A percentile compares a stretch with the other conserved stretches of the same genome.
These are phyloP conservation scores for Ogataea paraovalis DNA, from an alignment of 805 yeast species.

Conservation along the genomic window DNA sequence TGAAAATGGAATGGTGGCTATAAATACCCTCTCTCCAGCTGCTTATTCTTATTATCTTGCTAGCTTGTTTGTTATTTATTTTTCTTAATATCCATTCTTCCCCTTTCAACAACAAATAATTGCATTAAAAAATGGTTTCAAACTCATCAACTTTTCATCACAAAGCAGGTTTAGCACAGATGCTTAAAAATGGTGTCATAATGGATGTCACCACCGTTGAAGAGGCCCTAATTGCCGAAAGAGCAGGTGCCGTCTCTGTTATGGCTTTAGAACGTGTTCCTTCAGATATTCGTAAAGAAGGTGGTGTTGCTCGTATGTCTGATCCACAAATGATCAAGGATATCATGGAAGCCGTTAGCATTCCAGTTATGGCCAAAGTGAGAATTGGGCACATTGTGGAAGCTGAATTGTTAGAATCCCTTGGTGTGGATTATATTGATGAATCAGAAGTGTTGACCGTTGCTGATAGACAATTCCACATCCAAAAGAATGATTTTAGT, in stretches of 20 bases:
- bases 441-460: slow-evolving; percentile 84
- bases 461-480: slow-evolving; percentile 68
- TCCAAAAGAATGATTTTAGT: slow-evolving; percentile 52
- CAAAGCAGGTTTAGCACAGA: slow-evolving; percentile 79
- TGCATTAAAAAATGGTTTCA: slow-evolving; percentile 1
- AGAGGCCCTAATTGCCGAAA: slow-evolving; percentile 76
- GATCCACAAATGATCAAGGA: slow-evolving; percentile 76
- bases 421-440: slow-evolving; percentile 76
- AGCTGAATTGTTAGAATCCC: slow-evolving; percentile 69
- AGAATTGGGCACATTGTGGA: slow-evolving; percentile 82
- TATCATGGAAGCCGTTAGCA: slow-evolving; percentile 66
- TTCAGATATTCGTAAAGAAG: slow-evolving; percentile 78
- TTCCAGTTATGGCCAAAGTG: slow-evolving; percentile 83
- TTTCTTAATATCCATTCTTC: too few species aligned
- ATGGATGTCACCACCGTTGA: slow-evolving; percentile 77
- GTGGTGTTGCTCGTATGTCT: slow-evolving; percentile 82
- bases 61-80: too few species aligned
- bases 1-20: background rate
- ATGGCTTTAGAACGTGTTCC: slow-evolving; percentile 87
- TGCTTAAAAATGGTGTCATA: slow-evolving; percentile 76
- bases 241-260: slow-evolving; percentile 85
- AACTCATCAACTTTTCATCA: slow-evolving; percentile 37
- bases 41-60: too few species aligned
- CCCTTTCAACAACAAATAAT: background rate
- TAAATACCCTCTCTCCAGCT: background rate